Evolutionary conservation across 345 rosid species (phyloP).

Genomic region (Capsella bursapastoris): DNA sequence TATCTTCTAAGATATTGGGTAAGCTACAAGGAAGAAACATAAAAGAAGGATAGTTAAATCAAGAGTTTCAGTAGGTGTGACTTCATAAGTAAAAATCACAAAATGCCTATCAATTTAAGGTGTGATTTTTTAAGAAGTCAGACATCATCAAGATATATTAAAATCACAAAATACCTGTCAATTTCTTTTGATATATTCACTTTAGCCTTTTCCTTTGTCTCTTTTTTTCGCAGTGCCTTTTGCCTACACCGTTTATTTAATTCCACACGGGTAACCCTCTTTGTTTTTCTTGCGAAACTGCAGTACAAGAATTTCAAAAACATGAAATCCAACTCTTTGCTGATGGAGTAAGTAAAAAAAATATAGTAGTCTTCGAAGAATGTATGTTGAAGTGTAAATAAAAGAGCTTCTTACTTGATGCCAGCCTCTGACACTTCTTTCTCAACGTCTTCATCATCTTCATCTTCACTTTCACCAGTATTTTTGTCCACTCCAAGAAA

Average conservation of each 20-base stretch:
- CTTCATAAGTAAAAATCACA: neutral
- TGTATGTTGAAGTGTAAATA: neutral
- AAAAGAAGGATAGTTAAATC: conserved; percentile 27
- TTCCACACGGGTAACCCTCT: conserved; percentile 75
- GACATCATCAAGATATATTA: neutral
- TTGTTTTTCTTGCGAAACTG: conserved; percentile 55
- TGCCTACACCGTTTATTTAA: conserved; percentile 75
- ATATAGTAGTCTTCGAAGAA: neutral
- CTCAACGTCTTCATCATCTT: conserved; percentile 52
- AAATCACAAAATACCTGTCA: conserved; percentile 54
- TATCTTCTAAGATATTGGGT: conserved; percentile 74
- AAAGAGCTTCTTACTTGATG: conserved; percentile 51
- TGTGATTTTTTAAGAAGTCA: neutral
- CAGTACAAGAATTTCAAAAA: conserved; percentile 14
- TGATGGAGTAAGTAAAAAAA: neutral
- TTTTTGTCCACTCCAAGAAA: conserved; percentile 72
- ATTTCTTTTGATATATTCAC: conserved; percentile 65
- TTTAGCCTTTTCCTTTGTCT: conserved; percentile 59
- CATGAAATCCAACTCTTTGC: conserved; percentile 28
- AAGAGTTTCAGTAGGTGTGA: neutral
- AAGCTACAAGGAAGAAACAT: conserved; percentile 52
- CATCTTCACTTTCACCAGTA: conserved; percentile 55
- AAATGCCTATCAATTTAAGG: conserved; percentile 63
- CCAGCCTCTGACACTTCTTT: conserved; percentile 49
- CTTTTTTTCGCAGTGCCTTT: conserved; percentile 57